Evolutionary conservation across 2,329 filamentous ascomycete species (phyloP).

Genomic region (Fonsecaea nubica): DNA sequence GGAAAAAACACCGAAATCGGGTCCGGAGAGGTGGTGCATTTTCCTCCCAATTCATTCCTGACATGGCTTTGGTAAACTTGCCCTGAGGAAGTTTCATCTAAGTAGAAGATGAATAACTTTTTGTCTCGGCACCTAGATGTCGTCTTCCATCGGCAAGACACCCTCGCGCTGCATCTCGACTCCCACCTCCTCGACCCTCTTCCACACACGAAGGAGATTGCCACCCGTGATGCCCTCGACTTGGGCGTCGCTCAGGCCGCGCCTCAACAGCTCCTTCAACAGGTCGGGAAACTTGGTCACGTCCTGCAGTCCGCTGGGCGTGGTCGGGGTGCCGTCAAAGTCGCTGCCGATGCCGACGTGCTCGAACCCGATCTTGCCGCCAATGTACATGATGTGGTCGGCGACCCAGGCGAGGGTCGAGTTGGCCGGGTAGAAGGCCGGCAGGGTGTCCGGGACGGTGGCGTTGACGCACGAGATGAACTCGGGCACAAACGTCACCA

Average conservation of each 20-base stretch:
- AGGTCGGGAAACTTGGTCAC: slow-evolving; percentile 82
- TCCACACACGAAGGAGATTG: slow-evolving; percentile 85
- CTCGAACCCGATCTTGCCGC: slow-evolving; percentile 79
- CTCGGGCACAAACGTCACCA: slow-evolving; percentile 86
- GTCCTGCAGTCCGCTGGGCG: slow-evolving; percentile 78
- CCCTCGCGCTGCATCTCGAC: slow-evolving; percentile 66
- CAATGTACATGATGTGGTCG: slow-evolving; percentile 81
- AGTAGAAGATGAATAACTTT: no score
- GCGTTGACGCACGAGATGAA: slow-evolving; percentile 75
- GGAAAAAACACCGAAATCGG: no score
- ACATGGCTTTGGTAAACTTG: no score
- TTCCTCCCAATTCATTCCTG: no score
- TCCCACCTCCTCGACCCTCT: slow-evolving; percentile 75
- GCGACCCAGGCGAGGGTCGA: slow-evolving; percentile 77
- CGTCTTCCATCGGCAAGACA: slow-evolving; percentile 23
- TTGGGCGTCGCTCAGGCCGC: slow-evolving; percentile 76
- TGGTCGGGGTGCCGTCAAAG: slow-evolving; percentile 71
- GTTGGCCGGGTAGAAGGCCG: slow-evolving; percentile 69
- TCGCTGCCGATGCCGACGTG: slow-evolving; percentile 89
- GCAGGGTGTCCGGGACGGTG: slow-evolving; percentile 62
- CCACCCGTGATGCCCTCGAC: slow-evolving; percentile 76
- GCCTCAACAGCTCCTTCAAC: slow-evolving; percentile 73
- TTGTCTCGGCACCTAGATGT: slow-evolving; percentile 7
- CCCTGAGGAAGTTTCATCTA: no score
- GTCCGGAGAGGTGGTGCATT: no score